Evolutionary conservation across 257 asterid genomes (phyloP).

Genomic region (Capsicum rhomboideum): DNA sequence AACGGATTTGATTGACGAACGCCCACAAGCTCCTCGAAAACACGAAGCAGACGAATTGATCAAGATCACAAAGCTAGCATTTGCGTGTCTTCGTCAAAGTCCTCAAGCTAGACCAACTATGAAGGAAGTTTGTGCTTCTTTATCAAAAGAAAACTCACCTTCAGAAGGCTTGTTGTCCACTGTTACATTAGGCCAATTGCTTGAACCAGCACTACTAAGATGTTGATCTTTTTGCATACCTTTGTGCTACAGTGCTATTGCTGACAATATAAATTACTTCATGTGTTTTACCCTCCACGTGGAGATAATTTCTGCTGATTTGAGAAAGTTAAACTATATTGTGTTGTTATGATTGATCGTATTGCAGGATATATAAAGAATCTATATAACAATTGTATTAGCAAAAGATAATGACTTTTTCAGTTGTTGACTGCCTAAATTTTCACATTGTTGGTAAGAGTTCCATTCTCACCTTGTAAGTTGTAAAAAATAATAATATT

Average conservation of each 20-base stretch:
- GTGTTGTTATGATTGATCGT: background rate
- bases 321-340: background rate
- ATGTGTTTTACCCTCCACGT: background rate
- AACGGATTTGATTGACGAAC: constrained; percentile 15
- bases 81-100: constrained; percentile 9
- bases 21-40: constrained; percentile 11
- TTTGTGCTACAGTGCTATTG: background rate
- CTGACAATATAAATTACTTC: background rate
- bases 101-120: constrained; percentile 24
- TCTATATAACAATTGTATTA: no score
- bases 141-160: constrained; percentile 5
- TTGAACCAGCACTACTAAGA: background rate
- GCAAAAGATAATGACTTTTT: no score
- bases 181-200: constrained; percentile 8
- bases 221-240: background rate
- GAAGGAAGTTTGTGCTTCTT: constrained; percentile 11
- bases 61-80: constrained; percentile 3
- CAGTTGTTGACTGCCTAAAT: no score
- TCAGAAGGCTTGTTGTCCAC: background rate
- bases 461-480: no score
- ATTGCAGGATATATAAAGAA: no score
- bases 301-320: background rate
- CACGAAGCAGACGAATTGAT: constrained; percentile 14
- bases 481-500: no score
- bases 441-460: no score